Conservation (phyloP, 192 early-diverging fungal species). For the Podochytrium sp. region DNA sequence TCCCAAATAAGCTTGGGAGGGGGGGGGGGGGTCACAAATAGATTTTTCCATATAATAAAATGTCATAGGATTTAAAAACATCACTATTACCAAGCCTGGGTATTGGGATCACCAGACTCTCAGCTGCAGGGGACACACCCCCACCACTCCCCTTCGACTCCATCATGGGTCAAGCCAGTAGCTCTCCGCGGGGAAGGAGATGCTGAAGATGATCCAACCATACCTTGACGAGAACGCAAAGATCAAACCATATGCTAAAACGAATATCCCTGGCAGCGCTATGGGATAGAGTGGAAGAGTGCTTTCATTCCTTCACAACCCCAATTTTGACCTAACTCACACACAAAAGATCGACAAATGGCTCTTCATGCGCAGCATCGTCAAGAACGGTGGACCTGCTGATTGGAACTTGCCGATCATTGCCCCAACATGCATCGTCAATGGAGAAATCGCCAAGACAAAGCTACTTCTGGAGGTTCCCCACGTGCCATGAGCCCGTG, state of each 20-base stretch:
- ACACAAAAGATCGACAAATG: neutral
- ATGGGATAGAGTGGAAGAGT: neutral
- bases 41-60: no score
- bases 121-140: neutral
- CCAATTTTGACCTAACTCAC: no score
- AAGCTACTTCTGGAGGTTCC: neutral
- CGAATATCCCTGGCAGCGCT: neutral
- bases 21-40: no score
- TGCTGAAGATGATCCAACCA: neutral
- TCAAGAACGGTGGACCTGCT: neutral
- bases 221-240: conserved; percentile 3
- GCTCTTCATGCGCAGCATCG: neutral
- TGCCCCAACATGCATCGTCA: neutral
- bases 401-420: neutral
- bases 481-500: neutral
- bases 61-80: no score
- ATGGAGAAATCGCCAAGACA: neutral
- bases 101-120: neutral
- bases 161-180: neutral
- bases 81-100: neutral
- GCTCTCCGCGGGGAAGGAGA: neutral
- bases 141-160: neutral
- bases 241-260: neutral
- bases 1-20: no score
- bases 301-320: no score